Evolutionary conservation across 148 eudicot species (phyloP).

Genomic region (Silene latifolia): DNA sequence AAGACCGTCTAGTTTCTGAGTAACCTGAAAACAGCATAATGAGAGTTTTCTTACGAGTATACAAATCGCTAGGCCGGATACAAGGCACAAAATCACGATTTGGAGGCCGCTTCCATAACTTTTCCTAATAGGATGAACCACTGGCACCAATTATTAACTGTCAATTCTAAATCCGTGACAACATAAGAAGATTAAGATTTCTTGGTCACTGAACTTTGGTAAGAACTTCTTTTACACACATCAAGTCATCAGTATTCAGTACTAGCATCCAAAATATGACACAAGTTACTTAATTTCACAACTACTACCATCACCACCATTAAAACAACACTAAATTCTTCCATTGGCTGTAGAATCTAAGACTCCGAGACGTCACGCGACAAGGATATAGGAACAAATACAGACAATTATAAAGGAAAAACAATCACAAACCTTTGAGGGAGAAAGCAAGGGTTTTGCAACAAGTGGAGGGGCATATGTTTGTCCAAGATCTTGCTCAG

Average conservation of each 20-base stretch:
- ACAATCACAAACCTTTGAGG: constrained; percentile 56
- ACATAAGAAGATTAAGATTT: constrained; percentile 41
- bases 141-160: constrained; percentile 67
- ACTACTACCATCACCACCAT: not conserved
- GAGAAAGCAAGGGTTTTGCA: constrained; percentile 40
- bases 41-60: constrained; percentile 40
- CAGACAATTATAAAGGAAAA: not conserved
- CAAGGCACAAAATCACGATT: constrained; percentile 76
- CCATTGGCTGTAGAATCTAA: not conserved
- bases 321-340: not conserved
- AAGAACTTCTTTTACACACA: not conserved
- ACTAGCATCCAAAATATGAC: constrained; percentile 1
- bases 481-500: constrained; percentile 41
- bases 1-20: not conserved
- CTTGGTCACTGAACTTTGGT: constrained; percentile 20
- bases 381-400: not conserved
- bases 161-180: constrained; percentile 75
- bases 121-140: constrained; percentile 37
- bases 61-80: constrained; percentile 51
- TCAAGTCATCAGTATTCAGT: not conserved
- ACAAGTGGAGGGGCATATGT: constrained; percentile 53
- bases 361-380: not conserved
- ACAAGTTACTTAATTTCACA: constrained; percentile 10
- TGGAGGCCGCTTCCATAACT: constrained; percentile 85
- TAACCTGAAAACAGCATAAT: not conserved